Evolutionary conservation across 208 protist genomes (phyloP).

Genomic region (Leishmania mexicana): DNA sequence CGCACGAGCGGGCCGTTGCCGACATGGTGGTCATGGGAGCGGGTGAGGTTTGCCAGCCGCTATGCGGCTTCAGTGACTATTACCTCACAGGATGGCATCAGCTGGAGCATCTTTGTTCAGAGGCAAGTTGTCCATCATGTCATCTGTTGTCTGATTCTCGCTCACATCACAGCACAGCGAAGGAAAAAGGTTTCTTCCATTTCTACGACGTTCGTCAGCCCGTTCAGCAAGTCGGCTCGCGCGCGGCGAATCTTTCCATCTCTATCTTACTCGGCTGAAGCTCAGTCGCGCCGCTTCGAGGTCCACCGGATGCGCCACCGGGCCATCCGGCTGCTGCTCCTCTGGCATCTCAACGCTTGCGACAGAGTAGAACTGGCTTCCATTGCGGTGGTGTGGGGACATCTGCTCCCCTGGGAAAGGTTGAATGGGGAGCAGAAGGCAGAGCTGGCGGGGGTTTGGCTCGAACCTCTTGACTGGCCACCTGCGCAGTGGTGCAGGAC

Average conservation of each 20-base stretch:
- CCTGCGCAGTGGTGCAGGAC: not conserved
- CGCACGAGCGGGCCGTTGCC: not conserved
- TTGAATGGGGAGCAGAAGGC: not conserved
- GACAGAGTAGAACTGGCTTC: conserved; percentile 1
- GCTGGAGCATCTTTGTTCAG: not conserved
- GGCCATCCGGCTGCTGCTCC: conserved; percentile 17
- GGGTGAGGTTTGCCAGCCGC: not conserved
- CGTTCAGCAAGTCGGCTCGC: no score
- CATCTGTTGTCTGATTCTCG: no score
- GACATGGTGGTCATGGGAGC: not conserved
- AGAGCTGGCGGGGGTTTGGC: not conserved
- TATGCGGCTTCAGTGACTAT: not conserved
- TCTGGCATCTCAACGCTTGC: conserved; percentile 15
- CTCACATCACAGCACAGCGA: not conserved
- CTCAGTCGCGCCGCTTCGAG: not conserved
- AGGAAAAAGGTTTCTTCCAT: not conserved
- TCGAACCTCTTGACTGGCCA: not conserved
- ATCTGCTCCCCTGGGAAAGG: not conserved
- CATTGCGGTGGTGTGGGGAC: not conserved
- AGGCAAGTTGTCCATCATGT: not conserved
- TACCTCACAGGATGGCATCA: not conserved
- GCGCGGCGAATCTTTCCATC: not conserved
- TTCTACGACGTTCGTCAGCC: not conserved
- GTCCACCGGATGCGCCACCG: conserved; percentile 2
- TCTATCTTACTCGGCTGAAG: not conserved